A percentile compares a stretch with the other conserved stretches of the same genome.
These are phyloP conservation scores for Trichosporon coremiiforme DNA, from an alignment of 1,284 basidiomycete species.

Conservation along the genomic window DNA sequence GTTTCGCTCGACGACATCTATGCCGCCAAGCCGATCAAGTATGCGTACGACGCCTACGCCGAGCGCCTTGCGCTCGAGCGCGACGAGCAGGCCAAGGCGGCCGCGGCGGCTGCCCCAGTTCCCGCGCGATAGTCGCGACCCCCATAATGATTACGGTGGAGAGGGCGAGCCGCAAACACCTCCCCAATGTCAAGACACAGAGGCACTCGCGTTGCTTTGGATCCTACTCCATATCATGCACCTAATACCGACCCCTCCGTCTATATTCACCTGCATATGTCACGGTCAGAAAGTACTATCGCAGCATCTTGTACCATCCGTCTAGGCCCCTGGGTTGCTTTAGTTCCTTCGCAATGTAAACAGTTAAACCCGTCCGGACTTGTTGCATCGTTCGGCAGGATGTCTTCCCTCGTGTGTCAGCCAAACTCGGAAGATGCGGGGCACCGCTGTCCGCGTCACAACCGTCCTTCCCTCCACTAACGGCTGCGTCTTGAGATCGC, in stretches of 20 bases:
- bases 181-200: too few species aligned
- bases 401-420: background rate
- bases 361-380: too few species aligned
- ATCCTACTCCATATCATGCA: too few species aligned
- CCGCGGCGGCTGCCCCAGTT: constrained; percentile 6
- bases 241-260: too few species aligned
- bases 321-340: too few species aligned
- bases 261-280: too few species aligned
- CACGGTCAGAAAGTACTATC: too few species aligned
- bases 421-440: background rate
- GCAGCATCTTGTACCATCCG: too few species aligned
- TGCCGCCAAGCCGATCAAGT: constrained; percentile 43
- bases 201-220: too few species aligned
- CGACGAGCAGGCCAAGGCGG: constrained; percentile 18
- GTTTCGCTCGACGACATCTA: constrained; percentile 43
- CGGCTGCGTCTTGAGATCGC: background rate
- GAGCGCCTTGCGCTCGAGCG: constrained; percentile 38
- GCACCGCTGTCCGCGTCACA: constrained; percentile 11
- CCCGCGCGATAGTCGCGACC: background rate
- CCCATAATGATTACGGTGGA: background rate
- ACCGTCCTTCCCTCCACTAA: background rate
- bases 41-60: constrained; percentile 56
- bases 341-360: too few species aligned
- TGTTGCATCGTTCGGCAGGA: too few species aligned
- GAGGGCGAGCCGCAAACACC: too few species aligned